A percentile compares a stretch with the other conserved stretches of the same genome.
Conservation (phyloP, 306 rosid genomes). For the Casuarina glauca region DNA sequence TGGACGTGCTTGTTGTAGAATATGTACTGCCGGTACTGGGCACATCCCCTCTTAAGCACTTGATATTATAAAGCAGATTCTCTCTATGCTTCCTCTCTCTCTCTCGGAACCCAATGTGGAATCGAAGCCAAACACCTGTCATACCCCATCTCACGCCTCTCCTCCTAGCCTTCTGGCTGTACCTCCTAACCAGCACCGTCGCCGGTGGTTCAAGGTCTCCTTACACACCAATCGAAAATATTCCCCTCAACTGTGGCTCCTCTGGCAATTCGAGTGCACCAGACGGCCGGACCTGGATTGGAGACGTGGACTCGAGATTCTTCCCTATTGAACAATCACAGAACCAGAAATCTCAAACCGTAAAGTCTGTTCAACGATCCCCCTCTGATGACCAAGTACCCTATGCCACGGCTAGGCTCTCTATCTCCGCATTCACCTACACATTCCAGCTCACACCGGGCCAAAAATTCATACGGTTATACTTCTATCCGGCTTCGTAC, state of each 20-base stretch:
- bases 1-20: too few species aligned
- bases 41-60: not conserved
- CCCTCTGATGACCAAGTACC: constrained; percentile 26
- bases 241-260: constrained; percentile 18
- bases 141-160: constrained; percentile 23
- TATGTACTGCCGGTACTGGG: too few species aligned
- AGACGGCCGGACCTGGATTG: constrained; percentile 7
- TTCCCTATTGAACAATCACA: not conserved
- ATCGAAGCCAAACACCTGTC: too few species aligned
- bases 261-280: not conserved
- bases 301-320: constrained; percentile 4
- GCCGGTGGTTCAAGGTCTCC: not conserved
- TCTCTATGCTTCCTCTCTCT: not conserved
- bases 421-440: constrained; percentile 31
- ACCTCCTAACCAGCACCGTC: not conserved
- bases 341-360: not conserved
- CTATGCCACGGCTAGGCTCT: constrained; percentile 40
- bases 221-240: constrained; percentile 14
- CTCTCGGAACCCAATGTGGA: not conserved
- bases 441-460: too few species aligned
- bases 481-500: too few species aligned
- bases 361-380: not conserved
- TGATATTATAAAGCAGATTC: too few species aligned
- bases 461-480: too few species aligned
- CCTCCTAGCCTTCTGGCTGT: not conserved